A percentile compares a stretch with the other conserved stretches of the same genome.
Evolutionary conservation across 306 rosid genomes (phyloP).

Genomic region (Medicago arabica): DNA sequence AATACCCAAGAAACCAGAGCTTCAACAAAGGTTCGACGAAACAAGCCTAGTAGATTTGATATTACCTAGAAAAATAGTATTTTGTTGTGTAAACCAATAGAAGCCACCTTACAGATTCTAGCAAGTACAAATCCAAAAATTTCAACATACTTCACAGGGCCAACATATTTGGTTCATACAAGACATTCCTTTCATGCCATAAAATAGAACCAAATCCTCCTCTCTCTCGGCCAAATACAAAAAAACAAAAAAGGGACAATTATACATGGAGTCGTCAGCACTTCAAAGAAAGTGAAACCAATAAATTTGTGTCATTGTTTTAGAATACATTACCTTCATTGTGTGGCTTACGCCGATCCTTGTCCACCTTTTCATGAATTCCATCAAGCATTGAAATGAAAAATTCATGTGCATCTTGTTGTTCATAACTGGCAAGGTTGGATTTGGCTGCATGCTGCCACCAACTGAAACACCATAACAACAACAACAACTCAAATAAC

Average conservation of each 20-base stretch:
- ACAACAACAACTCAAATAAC: constrained; percentile 11
- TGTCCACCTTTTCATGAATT: constrained; percentile 88
- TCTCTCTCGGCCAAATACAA: not conserved
- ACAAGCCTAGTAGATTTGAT: constrained; percentile 9
- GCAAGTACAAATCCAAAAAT: constrained; percentile 1
- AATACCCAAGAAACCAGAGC: constrained; percentile 5
- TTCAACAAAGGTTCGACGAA: constrained; percentile 22
- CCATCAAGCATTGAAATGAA: constrained; percentile 98
- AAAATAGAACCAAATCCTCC: constrained; percentile 20
- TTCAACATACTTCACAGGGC: constrained; percentile 21
- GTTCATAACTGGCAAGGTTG: constrained; percentile 89
- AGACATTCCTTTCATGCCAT: not conserved
- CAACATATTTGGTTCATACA: not conserved
- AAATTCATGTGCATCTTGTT: constrained; percentile 98
- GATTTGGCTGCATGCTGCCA: constrained; percentile 90
- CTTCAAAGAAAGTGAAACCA: constrained; percentile 16
- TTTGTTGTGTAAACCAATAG: constrained; percentile 25
- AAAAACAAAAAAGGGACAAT: not conserved
- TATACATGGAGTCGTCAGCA: not conserved
- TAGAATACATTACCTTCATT: constrained; percentile 69
- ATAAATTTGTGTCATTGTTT: constrained; percentile 10
- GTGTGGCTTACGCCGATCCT: constrained; percentile 68
- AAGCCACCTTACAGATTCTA: constrained; percentile 1
- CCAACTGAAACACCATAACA: constrained; percentile 68
- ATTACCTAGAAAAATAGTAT: constrained; percentile 18